Evolutionary conservation across 495 filamentous ascomycete genomes (phyloP), one percentile per base, ranked within the genome.

Genomic region (Penicillium cinerascens): DNA sequence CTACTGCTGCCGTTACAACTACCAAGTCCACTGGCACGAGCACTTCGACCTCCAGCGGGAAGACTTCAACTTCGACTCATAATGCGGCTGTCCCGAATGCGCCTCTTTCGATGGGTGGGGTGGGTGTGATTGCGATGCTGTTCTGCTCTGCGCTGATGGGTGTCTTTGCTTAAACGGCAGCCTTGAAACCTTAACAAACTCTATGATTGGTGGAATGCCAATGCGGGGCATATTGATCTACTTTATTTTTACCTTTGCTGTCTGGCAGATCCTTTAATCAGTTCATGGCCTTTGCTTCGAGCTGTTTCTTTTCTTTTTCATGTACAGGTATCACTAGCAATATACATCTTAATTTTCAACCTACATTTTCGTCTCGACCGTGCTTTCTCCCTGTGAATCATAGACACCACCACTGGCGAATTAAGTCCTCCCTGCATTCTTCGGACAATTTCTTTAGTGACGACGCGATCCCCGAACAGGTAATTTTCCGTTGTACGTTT

Each of bases 41-140:
- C 22, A 52, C 52, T 6, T 70, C 62, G 0, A 49, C 57, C 1
- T n/a, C n/a, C n/a, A n/a, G n/a, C n/a, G n/a, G n/a, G n/a, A n/a
- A n/a, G n/a, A n/a, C n/a, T n/a, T n/a, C n/a, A n/a, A 57, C 67
- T 1, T 49, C 52, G 3, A 68, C 61, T 6, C 54, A 47, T n/a
- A 66, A 58, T 3, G 61, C 55, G 1, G 63, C 56, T 8, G 50
- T 55, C 4, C 16, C 37, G 2, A 50, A 47, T 15, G 54, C 61
- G 43, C 54, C 59, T 13, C 49, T 76, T 13, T 71, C 68, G 0
- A 68, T 67, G 54, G 47, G 58, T 2, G 70, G 72, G 0, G 27
- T 75, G 18, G 68, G 72, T 1, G 39, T 76, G 0, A 33, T 76
- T 46, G 71, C 61, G 0, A 51, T 76, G 58, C n/a, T 76, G 18